Evolutionary conservation across 2,329 filamentous ascomycete species (phyloP).

Genomic region (Arachnomyces sp.): DNA sequence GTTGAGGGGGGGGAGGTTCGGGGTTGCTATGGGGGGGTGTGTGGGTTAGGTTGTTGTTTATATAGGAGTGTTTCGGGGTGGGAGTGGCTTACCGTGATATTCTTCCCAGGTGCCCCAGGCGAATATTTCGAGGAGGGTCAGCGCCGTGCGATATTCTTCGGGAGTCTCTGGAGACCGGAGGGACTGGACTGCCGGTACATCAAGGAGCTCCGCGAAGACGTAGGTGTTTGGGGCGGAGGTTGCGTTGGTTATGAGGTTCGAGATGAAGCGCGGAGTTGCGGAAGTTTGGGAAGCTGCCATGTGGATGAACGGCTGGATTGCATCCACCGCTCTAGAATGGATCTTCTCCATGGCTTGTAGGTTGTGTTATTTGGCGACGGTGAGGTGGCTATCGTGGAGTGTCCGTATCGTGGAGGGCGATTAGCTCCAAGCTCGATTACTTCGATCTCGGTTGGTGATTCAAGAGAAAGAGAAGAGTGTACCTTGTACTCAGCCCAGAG

Average conservation of each 20-base stretch:
- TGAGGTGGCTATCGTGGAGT: constrained; percentile 1
- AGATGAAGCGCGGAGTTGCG: constrained; percentile 68
- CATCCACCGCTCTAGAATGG: constrained; percentile 49
- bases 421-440: no score
- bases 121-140: constrained; percentile 76
- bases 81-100: constrained; percentile 51
- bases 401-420: background rate
- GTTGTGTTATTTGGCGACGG: background rate
- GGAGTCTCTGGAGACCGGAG: constrained; percentile 48
- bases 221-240: constrained; percentile 86
- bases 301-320: constrained; percentile 73
- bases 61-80: constrained; percentile 3
- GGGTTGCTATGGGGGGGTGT: constrained; percentile 33
- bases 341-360: constrained; percentile 34
- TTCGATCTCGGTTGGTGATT: no score
- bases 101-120: constrained; percentile 81
- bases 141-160: constrained; percentile 54
- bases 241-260: constrained; percentile 77
- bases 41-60: constrained; percentile 8
- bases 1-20: constrained; percentile 62
- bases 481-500: no score
- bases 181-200: constrained; percentile 67
- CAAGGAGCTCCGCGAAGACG: constrained; percentile 88
- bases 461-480: no score
- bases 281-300: constrained; percentile 70